phyloP scores from a whole-genome alignment of 306 rosid species.

The Cucumis hystrix region DNA sequence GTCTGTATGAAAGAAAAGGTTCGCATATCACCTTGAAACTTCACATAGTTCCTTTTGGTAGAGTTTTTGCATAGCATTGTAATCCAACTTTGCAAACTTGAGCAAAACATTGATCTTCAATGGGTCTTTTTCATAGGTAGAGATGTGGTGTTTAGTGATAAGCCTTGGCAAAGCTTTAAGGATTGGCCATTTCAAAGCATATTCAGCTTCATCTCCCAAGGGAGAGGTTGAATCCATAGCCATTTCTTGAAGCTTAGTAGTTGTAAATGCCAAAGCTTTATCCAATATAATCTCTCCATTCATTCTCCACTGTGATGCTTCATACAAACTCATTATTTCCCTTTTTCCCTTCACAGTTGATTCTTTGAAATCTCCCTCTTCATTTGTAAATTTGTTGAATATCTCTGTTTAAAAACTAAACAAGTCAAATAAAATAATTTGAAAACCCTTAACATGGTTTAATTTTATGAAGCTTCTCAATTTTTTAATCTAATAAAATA shows the following conservation, averaged over 20 bases:
- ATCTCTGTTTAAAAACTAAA: neutral
- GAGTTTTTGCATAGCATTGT: slow-evolving; percentile 4
- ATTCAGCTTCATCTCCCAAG: neutral
- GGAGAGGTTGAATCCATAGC: neutral
- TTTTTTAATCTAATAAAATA: too few relatives aligned
- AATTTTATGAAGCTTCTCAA: too few relatives aligned
- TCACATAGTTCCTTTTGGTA: slow-evolving; percentile 2
- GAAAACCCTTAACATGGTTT: too few relatives aligned
- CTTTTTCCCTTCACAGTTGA: neutral
- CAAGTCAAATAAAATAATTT: too few relatives aligned
- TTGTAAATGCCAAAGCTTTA: slow-evolving; percentile 6
- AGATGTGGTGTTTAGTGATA: neutral
- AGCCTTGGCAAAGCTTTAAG: neutral
- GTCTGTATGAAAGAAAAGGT: too few relatives aligned
- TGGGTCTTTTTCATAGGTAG: slow-evolving; percentile 1
- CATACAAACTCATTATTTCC: slow-evolving; percentile 15
- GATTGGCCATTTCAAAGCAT: slow-evolving; percentile 10
- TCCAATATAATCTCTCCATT: neutral
- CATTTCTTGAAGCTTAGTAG: neutral
- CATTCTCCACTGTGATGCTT: slow-evolving; percentile 8
- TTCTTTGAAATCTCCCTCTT: slow-evolving; percentile 3
- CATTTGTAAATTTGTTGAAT: slow-evolving; percentile 9
- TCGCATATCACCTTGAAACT: neutral
- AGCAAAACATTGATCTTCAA: neutral
- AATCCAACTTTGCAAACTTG: slow-evolving; percentile 16